Percentiles rank a stretch among this genome's conserved stretches.
Conservation (phyloP, 805 yeast species). For the Pichia insulana region DNA sequence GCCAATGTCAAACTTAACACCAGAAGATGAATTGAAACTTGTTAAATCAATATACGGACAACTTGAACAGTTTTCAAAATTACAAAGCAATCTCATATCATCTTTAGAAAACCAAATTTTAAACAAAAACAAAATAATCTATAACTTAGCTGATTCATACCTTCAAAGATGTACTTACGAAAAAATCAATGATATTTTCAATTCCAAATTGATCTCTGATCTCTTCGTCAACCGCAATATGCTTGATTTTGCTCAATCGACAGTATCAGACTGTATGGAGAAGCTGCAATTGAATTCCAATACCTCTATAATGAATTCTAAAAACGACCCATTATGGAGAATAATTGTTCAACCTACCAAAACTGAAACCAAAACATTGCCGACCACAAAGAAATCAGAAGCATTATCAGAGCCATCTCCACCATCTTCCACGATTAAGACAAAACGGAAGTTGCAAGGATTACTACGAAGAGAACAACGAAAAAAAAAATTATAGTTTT, state of each 20-base stretch:
- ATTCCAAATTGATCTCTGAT: neutral
- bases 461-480: conserved; percentile 4
- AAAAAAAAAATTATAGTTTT: neutral
- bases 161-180: neutral
- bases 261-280: neutral
- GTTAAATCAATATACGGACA: neutral
- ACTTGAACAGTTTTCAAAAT: neutral
- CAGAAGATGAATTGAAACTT: neutral
- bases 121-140: conserved; percentile 4
- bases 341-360: neutral
- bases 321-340: neutral
- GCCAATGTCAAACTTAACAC: neutral
- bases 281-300: neutral
- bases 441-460: conserved; percentile 7
- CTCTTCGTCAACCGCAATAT: conserved; percentile 1
- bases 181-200: neutral
- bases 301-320: neutral
- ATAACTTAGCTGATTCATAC: conserved; percentile 3
- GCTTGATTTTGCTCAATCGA: neutral
- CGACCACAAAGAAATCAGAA: neutral
- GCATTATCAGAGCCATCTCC: too few species aligned
- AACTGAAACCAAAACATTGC: neutral
- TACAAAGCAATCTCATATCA: neutral
- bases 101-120: neutral
- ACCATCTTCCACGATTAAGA: neutral